These are phyloP conservation scores for Diplosphaera chodatii DNA, from an alignment of 139 green algal species.

Conservation along the genomic window DNA sequence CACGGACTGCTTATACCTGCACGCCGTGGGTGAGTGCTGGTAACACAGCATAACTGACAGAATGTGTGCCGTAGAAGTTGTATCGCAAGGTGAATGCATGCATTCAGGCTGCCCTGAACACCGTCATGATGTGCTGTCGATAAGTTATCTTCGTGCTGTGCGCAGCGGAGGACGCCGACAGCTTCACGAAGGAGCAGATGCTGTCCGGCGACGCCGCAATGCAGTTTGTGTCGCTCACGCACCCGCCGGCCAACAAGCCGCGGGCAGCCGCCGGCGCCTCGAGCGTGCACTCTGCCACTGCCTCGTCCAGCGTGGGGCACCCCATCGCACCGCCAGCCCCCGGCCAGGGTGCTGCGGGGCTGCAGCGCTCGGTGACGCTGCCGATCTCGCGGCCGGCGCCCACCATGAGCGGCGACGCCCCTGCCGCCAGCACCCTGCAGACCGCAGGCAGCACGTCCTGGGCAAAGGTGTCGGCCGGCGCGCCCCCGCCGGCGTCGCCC, in stretches of 20 bases:
- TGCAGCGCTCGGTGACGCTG: not conserved
- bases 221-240: not conserved
- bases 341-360: not conserved
- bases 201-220: constrained; percentile 4
- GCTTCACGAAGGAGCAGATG: constrained; percentile 84
- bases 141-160: too few species aligned
- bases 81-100: too few species aligned
- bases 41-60: not conserved
- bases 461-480: not conserved
- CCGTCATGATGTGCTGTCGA: too few species aligned
- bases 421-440: not conserved
- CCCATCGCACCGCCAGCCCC: not conserved
- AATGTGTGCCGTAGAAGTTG: not conserved
- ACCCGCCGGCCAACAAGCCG: not conserved
- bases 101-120: too few species aligned
- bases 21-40: constrained; percentile 58
- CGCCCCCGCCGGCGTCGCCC: not conserved
- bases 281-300: not conserved
- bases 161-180: constrained; percentile 64
- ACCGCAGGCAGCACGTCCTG: not conserved
- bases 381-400: not conserved
- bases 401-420: not conserved
- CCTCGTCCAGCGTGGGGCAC: not conserved
- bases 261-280: not conserved
- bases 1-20: constrained; percentile 87